These are phyloP conservation scores for Quercus parvula DNA, from an alignment of 306 rosid genomes.

Conservation along the genomic window DNA sequence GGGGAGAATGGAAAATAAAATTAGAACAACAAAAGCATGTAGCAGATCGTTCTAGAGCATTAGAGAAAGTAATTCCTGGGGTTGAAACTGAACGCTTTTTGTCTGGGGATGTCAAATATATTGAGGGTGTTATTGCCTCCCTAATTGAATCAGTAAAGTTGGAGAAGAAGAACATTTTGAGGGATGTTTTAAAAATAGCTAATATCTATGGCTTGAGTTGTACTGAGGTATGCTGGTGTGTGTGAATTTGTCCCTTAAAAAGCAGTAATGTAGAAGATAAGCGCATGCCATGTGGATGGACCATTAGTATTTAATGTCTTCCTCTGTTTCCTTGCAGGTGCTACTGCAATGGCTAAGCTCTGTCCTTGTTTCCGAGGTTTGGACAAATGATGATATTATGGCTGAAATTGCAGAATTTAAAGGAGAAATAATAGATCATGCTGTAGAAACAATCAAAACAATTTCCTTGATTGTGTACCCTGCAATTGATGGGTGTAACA, in stretches of 20 bases:
- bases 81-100: conserved; percentile 84
- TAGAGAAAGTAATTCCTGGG: conserved; percentile 84
- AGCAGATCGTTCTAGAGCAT: conserved; percentile 74
- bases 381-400: conserved; percentile 82
- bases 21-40: conserved; percentile 81
- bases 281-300: background rate
- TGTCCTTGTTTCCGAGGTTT: conserved; percentile 78
- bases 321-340: conserved; percentile 62
- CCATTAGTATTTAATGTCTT: conserved; percentile 12
- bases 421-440: conserved; percentile 49
- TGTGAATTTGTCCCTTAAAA: conserved; percentile 7
- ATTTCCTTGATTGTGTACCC: conserved; percentile 77
- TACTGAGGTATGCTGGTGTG: conserved; percentile 59
- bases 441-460: conserved; percentile 62
- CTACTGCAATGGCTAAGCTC: conserved; percentile 60
- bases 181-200: conserved; percentile 70
- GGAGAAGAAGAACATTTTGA: conserved; percentile 76
- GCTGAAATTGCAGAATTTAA: conserved; percentile 64
- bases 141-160: conserved; percentile 70
- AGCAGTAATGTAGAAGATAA: conserved; percentile 12
- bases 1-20: conserved; percentile 97
- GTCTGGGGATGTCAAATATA: conserved; percentile 74
- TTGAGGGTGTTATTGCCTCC: conserved; percentile 62
- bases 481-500: conserved; percentile 73
- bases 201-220: conserved; percentile 69